Evolutionary conservation across 257 asterid species (phyloP), one percentile per base, ranked within the genome.

Genomic region (Forsythia viridissima): DNA sequence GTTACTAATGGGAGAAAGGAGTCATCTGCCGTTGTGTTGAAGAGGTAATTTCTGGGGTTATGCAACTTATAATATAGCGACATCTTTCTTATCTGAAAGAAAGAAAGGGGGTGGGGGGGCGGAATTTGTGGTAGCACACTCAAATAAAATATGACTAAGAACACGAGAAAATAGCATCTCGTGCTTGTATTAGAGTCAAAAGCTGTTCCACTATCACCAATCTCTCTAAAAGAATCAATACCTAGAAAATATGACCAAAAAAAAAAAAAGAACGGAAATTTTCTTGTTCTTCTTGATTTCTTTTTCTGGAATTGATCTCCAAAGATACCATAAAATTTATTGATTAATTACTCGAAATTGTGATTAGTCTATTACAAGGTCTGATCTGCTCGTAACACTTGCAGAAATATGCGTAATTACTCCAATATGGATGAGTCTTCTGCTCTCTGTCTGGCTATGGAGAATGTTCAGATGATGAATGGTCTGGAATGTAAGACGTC

Each of bases 401-500:
- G 84, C 91, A 93, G 99, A 87, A 93, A 89, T 84, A 87, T 87
- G 90, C 83, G 81, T 65, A 88, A 89, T 86, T 90, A 77, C 78
- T 75, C 84, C 36, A 80, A 85, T 63, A 36, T 84, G 42, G 93
- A 91, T 82, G 97, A 89, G 81, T 81, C 87, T 70, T 65, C 87
- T 59, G 94, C 92, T 71, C 80, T 90, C 36, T 77, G 77, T 81
- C 83, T 51, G 92, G 93, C 94, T 52, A 87, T 90, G 83, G 97
- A 91, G 84, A 88, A 87, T 76, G 90, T 88, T 77, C 76, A 48
- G 73, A 87, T 92, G 81, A 86, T 83, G 88, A 95, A 92, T 70
- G 98, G 97, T 79, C 86, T 95, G 90, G 98, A 95, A 85, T 93
- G 97, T 82, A 95, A 93, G 90, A 95, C 93, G 94, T 81, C 98